phyloP scores from a whole-genome alignment of 2,329 filamentous ascomycete genomes.

The Zelopaecilomyces penicillatus region DNA sequence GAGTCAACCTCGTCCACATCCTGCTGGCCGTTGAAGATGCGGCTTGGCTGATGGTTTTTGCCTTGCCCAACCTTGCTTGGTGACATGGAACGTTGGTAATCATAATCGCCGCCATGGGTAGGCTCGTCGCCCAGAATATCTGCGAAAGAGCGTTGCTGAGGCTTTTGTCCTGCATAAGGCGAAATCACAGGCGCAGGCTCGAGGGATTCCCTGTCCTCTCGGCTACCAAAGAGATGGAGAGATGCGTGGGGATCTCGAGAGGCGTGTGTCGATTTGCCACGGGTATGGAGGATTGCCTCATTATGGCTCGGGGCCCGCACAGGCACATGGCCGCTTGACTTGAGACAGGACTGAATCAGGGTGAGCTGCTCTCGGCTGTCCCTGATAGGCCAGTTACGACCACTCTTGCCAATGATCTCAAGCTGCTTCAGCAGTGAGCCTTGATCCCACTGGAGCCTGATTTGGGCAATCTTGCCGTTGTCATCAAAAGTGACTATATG shows the following conservation, averaged over 20 bases:
- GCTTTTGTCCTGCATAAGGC: constrained; percentile 54
- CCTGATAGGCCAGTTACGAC: constrained; percentile 90
- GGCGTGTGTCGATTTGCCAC: constrained; percentile 45
- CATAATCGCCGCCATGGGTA: constrained; percentile 36
- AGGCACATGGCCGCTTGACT: constrained; percentile 33
- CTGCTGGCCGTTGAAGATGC: constrained; percentile 53
- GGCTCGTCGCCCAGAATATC: constrained; percentile 61
- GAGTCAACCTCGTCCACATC: constrained; percentile 32
- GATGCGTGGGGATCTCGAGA: constrained; percentile 60
- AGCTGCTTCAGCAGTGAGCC: constrained; percentile 85
- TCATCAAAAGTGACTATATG: constrained; percentile 82
- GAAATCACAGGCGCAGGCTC: constrained; percentile 43
- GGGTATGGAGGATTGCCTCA: constrained; percentile 35
- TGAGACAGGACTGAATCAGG: constrained; percentile 58
- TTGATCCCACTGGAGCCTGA: constrained; percentile 93
- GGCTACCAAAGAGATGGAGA: constrained; percentile 65
- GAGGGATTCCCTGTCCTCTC: constrained; percentile 50
- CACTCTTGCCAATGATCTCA: constrained; percentile 83
- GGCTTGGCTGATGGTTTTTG: constrained; percentile 55
- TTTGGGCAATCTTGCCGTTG: constrained; percentile 71
- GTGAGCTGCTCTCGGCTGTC: constrained; percentile 78
- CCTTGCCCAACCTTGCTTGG: constrained; percentile 43
- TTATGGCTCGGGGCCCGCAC: constrained; percentile 24
- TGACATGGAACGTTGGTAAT: constrained; percentile 42
- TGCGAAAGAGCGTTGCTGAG: constrained; percentile 56